phyloP scores from a whole-genome alignment of 805 yeast genomes.

The Naumovozyma dairenensis region DNA sequence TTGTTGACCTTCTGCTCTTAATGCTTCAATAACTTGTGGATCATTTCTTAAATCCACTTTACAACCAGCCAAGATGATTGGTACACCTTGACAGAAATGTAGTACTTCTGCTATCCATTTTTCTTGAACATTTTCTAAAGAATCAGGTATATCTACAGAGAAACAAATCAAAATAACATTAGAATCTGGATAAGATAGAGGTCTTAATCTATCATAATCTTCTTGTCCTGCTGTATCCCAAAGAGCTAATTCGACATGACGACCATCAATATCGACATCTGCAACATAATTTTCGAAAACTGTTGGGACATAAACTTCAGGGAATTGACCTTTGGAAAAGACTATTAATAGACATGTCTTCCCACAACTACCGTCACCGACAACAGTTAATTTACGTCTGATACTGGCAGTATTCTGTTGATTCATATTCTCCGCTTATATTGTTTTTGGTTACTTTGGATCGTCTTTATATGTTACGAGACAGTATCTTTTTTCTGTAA shows the following conservation, averaged over 20 bases:
- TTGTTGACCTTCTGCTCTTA: conserved; percentile 35
- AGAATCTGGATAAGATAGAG: conserved; percentile 83
- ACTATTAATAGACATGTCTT: conserved; percentile 84
- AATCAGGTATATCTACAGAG: conserved; percentile 83
- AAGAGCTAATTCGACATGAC: conserved; percentile 82
- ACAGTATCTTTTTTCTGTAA: no score
- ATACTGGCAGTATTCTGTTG: conserved; percentile 28
- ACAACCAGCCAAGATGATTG: conserved; percentile 86
- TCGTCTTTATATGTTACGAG: no score
- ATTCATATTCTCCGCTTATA: no score
- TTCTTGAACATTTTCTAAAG: conserved; percentile 85
- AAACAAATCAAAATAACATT: conserved; percentile 86
- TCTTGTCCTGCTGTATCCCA: conserved; percentile 99
- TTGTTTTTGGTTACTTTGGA: no score
- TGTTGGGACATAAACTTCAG: conserved; percentile 89
- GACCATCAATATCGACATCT: conserved; percentile 83
- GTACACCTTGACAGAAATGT: conserved; percentile 90
- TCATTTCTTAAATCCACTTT: conserved; percentile 83
- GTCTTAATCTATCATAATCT: conserved; percentile 89
- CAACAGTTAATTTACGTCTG: conserved; percentile 80
- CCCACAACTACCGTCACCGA: conserved; percentile 97
- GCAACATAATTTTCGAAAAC: conserved; percentile 97
- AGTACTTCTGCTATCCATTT: conserved; percentile 91
- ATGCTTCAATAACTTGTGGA: conserved; percentile 60
- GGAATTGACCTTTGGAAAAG: conserved; percentile 80